These are phyloP conservation scores for Phytophthora melonis DNA, from an alignment of 352 stramenopile genomes.

Conservation along the genomic window DNA sequence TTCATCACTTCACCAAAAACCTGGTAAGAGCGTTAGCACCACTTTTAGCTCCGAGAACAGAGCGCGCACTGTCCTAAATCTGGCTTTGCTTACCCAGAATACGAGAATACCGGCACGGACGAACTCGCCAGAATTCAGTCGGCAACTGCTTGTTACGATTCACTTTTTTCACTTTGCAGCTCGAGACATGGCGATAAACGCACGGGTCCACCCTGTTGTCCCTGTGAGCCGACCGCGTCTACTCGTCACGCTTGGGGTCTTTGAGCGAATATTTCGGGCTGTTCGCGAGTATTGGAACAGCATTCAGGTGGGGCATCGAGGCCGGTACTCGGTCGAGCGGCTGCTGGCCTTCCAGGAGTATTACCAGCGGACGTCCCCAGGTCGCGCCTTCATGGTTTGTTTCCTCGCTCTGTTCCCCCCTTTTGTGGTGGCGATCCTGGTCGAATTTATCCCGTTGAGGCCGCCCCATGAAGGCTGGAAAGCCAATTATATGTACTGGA, in stretches of 20 bases:
- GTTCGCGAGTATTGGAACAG: slow-evolving; percentile 3
- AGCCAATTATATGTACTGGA: slow-evolving; percentile 31
- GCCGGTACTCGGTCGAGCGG: slow-evolving; percentile 15
- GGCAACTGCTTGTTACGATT: not conserved
- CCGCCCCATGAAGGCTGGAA: slow-evolving; percentile 19
- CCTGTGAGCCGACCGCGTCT: not conserved
- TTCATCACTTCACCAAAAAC: too few relatives aligned
- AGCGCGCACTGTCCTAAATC: too few relatives aligned
- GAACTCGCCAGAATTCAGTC: not conserved
- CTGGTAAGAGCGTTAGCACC: too few relatives aligned
- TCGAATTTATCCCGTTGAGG: slow-evolving; percentile 37
- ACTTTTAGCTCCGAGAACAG: not conserved
- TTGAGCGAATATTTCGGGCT: not conserved
- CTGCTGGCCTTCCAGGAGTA: slow-evolving; percentile 23
- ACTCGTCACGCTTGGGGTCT: not conserved
- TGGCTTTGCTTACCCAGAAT: too few relatives aligned
- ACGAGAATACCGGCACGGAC: not conserved
- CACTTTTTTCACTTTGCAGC: not conserved
- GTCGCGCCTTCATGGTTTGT: slow-evolving; percentile 14
- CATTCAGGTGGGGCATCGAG: slow-evolving; percentile 20
- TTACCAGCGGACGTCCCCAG: slow-evolving; percentile 8
- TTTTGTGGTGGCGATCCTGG: slow-evolving; percentile 11
- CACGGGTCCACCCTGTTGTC: not conserved
- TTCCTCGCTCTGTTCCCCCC: slow-evolving; percentile 10
- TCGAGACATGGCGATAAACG: not conserved